A percentile compares a stretch with the other conserved stretches of the same genome.
Evolutionary conservation across 257 asterid genomes (phyloP).

Genomic region (Solanum etuberosum): DNA sequence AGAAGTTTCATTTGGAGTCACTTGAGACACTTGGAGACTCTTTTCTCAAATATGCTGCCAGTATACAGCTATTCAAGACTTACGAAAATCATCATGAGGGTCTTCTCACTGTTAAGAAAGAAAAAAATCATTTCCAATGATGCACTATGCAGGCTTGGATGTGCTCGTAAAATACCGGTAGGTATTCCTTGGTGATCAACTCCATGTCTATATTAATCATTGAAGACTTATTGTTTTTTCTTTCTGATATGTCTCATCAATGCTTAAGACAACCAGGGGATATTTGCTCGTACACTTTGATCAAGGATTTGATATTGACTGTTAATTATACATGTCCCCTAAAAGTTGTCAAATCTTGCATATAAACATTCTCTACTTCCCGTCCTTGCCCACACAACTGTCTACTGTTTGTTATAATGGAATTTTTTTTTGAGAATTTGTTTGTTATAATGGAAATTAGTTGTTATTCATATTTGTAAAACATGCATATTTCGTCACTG

Average conservation of each 20-base stretch:
- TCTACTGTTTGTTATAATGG: not conserved
- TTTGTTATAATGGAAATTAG: not conserved
- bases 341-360: not conserved
- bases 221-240: not conserved
- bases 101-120: slow-evolving; percentile 41
- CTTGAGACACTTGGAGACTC: slow-evolving; percentile 89
- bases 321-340: not conserved
- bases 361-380: not conserved
- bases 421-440: not conserved
- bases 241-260: not conserved
- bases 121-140: slow-evolving; percentile 42
- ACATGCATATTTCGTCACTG: not conserved
- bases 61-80: slow-evolving; percentile 56
- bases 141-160: slow-evolving; percentile 61
- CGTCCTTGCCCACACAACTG: not conserved
- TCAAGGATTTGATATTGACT: not conserved
- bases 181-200: not conserved
- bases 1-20: slow-evolving; percentile 61
- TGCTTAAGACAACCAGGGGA: not conserved
- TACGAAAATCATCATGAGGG: slow-evolving; percentile 66
- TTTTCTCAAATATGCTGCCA: slow-evolving; percentile 61
- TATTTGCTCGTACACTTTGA: not conserved
- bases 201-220: not conserved
- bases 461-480: not conserved
- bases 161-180: slow-evolving; percentile 63